A percentile compares a stretch with the other conserved stretches of the same genome.
Conservation (phyloP, 805 yeast species). For the Kodamaea neixiangensis region DNA sequence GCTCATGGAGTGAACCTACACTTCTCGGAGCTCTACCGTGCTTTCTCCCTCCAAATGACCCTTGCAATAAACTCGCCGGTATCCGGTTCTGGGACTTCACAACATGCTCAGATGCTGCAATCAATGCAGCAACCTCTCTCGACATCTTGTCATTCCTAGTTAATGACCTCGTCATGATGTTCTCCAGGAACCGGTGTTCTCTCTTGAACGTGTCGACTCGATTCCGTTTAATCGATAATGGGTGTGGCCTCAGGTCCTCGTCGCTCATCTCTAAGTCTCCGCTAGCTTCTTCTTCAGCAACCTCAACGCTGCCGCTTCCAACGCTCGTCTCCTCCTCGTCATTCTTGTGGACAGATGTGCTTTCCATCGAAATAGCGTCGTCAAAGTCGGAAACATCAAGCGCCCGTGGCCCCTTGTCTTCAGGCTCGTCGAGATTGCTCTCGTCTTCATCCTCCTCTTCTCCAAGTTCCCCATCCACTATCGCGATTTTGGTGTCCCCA, state of each 20-base stretch:
- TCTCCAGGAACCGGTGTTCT: not conserved
- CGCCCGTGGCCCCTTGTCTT: slow-evolving; percentile 16
- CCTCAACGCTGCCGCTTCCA: slow-evolving; percentile 4
- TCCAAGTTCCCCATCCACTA: not conserved
- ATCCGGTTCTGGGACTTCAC: not conserved
- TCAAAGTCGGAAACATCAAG: slow-evolving; percentile 25
- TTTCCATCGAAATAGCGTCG: slow-evolving; percentile 25
- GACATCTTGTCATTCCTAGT: slow-evolving; percentile 10
- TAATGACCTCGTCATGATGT: slow-evolving; percentile 1
- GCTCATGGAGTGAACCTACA: not conserved
- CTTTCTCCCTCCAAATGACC: not conserved
- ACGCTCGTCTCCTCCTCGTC: slow-evolving; percentile 12
- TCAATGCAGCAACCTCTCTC: slow-evolving; percentile 7
- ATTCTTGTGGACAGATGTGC: slow-evolving; percentile 15
- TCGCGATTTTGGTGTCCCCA: not conserved
- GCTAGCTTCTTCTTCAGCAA: slow-evolving; percentile 4
- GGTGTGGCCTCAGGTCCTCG: slow-evolving; percentile 4
- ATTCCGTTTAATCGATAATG: slow-evolving; percentile 5
- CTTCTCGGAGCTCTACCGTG: slow-evolving; percentile 1
- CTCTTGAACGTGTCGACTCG: not conserved
- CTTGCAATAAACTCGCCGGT: not conserved
- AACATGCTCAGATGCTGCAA: not conserved
- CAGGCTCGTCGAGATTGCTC: slow-evolving; percentile 28
- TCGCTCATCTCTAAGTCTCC: slow-evolving; percentile 7
- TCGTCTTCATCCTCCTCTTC: slow-evolving; percentile 17